Evolutionary conservation across 257 asterid genomes (phyloP).

Genomic region (Apocynum venetum): DNA sequence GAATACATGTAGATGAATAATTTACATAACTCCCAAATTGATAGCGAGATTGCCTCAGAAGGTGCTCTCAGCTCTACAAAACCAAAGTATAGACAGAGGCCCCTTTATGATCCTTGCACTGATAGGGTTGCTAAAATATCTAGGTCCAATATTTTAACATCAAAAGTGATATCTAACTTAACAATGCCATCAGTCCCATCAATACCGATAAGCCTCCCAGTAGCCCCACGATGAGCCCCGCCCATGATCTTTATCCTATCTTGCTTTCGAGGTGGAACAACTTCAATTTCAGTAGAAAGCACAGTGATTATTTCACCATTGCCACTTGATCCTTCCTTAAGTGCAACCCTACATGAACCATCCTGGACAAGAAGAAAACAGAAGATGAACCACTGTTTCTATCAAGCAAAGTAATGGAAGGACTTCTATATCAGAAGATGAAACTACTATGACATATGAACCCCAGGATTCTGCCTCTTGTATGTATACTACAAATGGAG

Average conservation of each 20-base stretch:
- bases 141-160: conserved; percentile 83
- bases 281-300: conserved; percentile 54
- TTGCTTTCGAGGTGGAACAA: conserved; percentile 56
- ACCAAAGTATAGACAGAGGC: background rate
- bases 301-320: conserved; percentile 56
- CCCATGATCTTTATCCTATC: conserved; percentile 82
- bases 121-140: conserved; percentile 65
- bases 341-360: conserved; percentile 76
- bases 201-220: conserved; percentile 82
- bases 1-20: background rate
- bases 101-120: background rate
- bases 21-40: background rate
- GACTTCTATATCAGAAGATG: background rate
- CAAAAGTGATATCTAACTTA: conserved; percentile 69
- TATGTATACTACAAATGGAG: background rate
- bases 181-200: conserved; percentile 92
- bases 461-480: background rate
- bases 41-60: background rate
- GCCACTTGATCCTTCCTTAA: conserved; percentile 66
- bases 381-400: background rate
- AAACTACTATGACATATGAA: background rate
- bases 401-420: background rate
- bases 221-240: conserved; percentile 74
- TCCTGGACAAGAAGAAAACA: conserved; percentile 43
- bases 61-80: background rate